Base-by-base conservation (phyloP, 2,329 filamentous ascomycete species). In the Microcyclospora tardicrescens region DNA sequence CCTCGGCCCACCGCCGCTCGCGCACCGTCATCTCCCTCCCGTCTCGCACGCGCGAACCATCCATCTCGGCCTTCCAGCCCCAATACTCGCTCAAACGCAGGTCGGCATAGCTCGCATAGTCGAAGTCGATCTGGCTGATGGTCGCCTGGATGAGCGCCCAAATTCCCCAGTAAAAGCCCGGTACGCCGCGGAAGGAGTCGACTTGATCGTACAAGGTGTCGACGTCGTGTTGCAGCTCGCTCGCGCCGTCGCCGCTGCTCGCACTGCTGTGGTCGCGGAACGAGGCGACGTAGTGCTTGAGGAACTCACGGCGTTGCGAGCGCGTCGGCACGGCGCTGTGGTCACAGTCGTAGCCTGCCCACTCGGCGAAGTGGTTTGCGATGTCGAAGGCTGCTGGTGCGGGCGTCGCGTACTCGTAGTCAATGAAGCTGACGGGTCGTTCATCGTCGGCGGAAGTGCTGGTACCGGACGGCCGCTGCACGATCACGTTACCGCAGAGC, bases 311-410 rank as follows among this genome's bases (percentile, higher is more conserved):
- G 19, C 91, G 80, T 52, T 89, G 77, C 14, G 77, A 67, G 45
- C 73, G 73, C 1, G 84, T 91, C 5, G 91, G 91, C 40, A 96
- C 72, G 49, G 81, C 79, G 53, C 66, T 75, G 65, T 83, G 87
- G 61, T 96, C 86, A 68, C 91, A 98, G 53, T 93, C 85, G 56
- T 95, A 95, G 41, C 91, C 91, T 43, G 81, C 87, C 89, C 91
- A 98, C 65, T 98, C 91, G 35, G 91, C 86, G 58, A 98, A 94
- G 68, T 98, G 91, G 65, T 98, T 98, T 36, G 89, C 81, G 51
- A 98, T 79, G 60, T 98, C 91, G 62, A 98, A 98, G 2, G 89
- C 87, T 3, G 87, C 86, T 1, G 89, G 89, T 1, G 87, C 89
- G 2, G 91, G 87, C 4, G 85, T 91, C 11, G 87, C 86, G 62